Conservation (phyloP, 306 rosid genomes). For the Cicer chorassanicum region DNA sequence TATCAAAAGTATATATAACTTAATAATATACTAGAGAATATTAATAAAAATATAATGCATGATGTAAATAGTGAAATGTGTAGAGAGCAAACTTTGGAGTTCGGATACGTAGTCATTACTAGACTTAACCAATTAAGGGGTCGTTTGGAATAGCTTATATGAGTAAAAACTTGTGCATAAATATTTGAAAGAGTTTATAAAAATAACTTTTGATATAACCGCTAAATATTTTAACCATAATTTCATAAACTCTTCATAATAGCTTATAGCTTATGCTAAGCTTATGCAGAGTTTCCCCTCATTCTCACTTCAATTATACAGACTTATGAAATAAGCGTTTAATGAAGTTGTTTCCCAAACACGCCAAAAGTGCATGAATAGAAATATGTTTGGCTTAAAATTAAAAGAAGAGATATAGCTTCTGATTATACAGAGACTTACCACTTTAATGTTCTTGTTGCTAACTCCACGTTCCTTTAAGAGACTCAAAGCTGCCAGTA, state of each 20-base stretch:
- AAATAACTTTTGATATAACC: background rate
- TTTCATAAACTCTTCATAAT: background rate
- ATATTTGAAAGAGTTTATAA: background rate
- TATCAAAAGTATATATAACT: background rate
- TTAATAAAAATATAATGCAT: background rate
- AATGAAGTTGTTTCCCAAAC: background rate
- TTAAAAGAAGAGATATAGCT: conserved; percentile 21
- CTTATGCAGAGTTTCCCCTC: background rate
- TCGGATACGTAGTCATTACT: background rate
- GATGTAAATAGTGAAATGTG: background rate
- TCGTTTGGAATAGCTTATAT: too few relatives aligned
- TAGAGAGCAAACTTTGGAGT: background rate
- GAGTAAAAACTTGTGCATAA: too few relatives aligned
- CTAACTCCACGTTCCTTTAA: conserved; percentile 75
- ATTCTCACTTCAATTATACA: background rate
- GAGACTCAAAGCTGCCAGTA: conserved; percentile 76
- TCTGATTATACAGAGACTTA: conserved; percentile 39
- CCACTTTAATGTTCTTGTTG: conserved; percentile 89
- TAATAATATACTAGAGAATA: background rate
- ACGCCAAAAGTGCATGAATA: background rate
- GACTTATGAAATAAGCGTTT: background rate
- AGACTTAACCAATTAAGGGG: background rate
- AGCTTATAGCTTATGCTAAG: background rate
- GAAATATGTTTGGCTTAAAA: conserved; percentile 3
- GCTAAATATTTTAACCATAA: background rate